Evolutionary conservation across 768 basidiomycete species (phyloP).

Genomic region (Solioccasus polychromus): DNA sequence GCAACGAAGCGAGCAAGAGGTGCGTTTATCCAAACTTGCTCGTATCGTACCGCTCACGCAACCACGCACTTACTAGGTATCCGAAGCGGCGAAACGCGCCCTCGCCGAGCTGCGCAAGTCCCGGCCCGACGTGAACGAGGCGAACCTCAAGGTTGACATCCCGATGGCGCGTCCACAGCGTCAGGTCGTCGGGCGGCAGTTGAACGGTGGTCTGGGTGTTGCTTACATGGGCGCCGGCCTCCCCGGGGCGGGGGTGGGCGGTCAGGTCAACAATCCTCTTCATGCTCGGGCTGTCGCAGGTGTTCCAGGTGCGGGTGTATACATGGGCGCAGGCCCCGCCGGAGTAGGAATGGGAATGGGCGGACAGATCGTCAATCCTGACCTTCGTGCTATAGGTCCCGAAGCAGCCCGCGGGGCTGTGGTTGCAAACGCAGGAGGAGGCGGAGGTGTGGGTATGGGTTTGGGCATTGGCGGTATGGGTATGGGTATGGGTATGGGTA

Average conservation of each 20-base stretch:
- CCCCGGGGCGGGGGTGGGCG: too few species aligned
- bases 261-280: too few species aligned
- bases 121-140: slow-evolving; percentile 62
- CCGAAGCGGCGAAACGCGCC: slow-evolving; percentile 62
- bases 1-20: slow-evolving; percentile 64
- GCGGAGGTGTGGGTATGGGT: background rate
- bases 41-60: background rate
- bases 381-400: too few species aligned
- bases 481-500: background rate
- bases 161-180: slow-evolving; percentile 31
- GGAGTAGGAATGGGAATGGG: too few species aligned
- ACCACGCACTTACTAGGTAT: slow-evolving; percentile 46
- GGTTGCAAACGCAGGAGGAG: background rate
- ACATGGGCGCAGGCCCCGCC: too few species aligned
- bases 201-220: background rate
- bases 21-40: slow-evolving; percentile 19
- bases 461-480: background rate
- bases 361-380: too few species aligned
- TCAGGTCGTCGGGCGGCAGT: background rate
- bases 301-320: too few species aligned
- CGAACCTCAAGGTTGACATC: slow-evolving; percentile 62
- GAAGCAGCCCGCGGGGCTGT: too few species aligned
- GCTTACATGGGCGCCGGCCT: background rate
- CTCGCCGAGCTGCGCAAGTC: slow-evolving; percentile 56
- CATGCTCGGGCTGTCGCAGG: too few species aligned